Conservation (phyloP, 2,329 filamentous ascomycete genomes). For the Camptophora hylomeconis region DNA sequence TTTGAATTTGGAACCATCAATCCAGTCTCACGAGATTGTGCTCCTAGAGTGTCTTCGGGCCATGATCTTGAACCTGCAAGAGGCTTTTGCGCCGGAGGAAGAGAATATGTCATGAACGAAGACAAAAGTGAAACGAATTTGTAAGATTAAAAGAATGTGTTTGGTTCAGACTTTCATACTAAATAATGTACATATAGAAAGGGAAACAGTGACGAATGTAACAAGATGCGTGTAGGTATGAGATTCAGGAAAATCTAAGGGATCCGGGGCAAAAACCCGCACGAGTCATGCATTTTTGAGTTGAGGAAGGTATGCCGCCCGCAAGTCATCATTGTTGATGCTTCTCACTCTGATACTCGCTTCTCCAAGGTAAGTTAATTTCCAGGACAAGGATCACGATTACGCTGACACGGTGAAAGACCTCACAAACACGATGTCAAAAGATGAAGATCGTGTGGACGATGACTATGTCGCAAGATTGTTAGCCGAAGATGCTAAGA, state of each 20-base stretch:
- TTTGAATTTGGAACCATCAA: conserved; percentile 21
- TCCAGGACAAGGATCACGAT: too few relatives aligned
- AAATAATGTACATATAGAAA: conserved; percentile 1
- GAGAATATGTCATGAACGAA: conserved; percentile 16
- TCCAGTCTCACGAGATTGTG: conserved; percentile 25
- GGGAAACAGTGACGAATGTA: conserved; percentile 1
- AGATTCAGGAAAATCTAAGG: too few relatives aligned
- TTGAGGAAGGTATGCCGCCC: conserved; percentile 3
- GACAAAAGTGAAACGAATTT: neutral
- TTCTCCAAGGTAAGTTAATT: too few relatives aligned
- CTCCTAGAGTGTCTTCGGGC: conserved; percentile 12
- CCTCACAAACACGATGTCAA: conserved; percentile 7
- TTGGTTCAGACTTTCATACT: neutral
- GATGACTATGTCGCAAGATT: conserved; percentile 71
- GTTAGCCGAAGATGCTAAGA: conserved; percentile 66
- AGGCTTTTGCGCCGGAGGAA: conserved; percentile 10
- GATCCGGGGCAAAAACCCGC: conserved; percentile 1
- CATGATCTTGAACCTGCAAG: conserved; percentile 11
- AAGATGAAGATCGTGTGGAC: conserved; percentile 20
- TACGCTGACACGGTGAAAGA: neutral
- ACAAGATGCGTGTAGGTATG: too few relatives aligned
- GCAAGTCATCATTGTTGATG: neutral
- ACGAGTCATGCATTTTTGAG: conserved; percentile 1
- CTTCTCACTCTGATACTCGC: too few relatives aligned
- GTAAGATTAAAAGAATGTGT: neutral